Base-by-base conservation (phyloP, 352 stramenopile species). In the Phytophthora constricta region DNA sequence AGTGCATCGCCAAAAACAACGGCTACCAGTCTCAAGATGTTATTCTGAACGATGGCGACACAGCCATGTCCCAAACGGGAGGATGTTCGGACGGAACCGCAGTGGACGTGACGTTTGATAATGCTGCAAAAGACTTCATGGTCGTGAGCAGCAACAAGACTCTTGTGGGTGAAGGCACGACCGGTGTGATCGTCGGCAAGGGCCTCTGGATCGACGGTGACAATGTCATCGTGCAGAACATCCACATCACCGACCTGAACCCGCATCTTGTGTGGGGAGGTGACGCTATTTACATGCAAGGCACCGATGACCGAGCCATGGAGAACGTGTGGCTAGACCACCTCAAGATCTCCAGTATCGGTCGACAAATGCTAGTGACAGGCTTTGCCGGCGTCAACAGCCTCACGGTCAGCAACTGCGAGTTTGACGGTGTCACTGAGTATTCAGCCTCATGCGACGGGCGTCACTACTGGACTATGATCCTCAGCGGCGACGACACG, bases 161-260 rank as follows among this genome's bases (percentile, higher is more conserved):
- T 2, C 58, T 88, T 0, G 65, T 76, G 14, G 76, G 79, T 17
- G 68, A 79, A 27, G 74, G 72, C 20, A 72, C 26, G 8, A 69
- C 53, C 7, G 76, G 72, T 7, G 65, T 82, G 33, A 66, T 84
- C 43, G 53, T 70, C 52, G 76, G 79, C 50, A 85, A 85, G 39
- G 79, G 79, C 0, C n/a, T 86, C 5, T 54, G 39, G 39, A 71
- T 86, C 57, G 22, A 17, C 4, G 77, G 76, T 22, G 39, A 58
- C 52, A 86, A 86, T 56, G 76, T 85, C 22, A 85, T 89, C 41
- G 34, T 86, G 14, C 77, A 86, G 62, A 86, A 89, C 52, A 68
- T 89, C 43, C 62, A 85, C 66, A 82, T 89, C 65, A 82, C 64
- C 17, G 59, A 89, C 46, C 49, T 89, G 17, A 89, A 89, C 58